Percentiles rank a stretch among this genome's conserved stretches.
phyloP scores from a whole-genome alignment of 148 eudicot species.

The Hydrangea macrophylla region DNA sequence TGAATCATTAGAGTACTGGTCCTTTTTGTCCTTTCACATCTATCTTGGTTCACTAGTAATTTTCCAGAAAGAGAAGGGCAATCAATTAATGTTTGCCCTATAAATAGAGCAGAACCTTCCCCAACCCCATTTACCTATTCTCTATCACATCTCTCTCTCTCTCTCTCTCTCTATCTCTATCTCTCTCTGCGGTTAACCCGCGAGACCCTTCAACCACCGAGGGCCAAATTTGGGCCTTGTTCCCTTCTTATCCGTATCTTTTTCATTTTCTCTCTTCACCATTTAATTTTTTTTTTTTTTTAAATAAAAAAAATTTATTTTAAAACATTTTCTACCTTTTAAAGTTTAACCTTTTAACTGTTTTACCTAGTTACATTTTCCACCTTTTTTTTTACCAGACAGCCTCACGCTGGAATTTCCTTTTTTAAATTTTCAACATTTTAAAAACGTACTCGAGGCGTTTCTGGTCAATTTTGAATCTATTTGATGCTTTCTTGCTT shows the following conservation, averaged over 20 bases:
- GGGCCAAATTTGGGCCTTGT: constrained; percentile 4
- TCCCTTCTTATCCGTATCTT: not conserved
- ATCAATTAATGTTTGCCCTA: not conserved
- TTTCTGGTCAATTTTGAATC: not conserved
- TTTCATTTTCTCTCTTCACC: not conserved
- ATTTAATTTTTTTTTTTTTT: not conserved
- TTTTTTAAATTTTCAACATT: too few species aligned
- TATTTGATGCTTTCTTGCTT: not conserved
- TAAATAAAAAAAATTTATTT: too few species aligned
- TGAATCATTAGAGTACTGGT: not conserved
- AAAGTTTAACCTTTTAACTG: not conserved
- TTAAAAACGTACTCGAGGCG: not conserved
- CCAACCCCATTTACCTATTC: not conserved
- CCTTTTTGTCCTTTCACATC: not conserved
- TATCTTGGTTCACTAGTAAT: constrained; percentile 3
- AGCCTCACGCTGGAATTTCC: not conserved
- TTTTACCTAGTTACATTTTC: not conserved
- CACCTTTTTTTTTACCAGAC: not conserved
- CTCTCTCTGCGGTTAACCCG: not conserved
- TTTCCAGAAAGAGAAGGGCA: constrained; percentile 6
- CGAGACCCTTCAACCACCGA: constrained; percentile 5
- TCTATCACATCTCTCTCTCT: not conserved
- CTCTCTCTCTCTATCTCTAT: not conserved
- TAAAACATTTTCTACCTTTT: not conserved
- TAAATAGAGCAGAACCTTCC: constrained; percentile 14